A percentile compares a stretch with the other conserved stretches of the same genome.
These are phyloP conservation scores for Nicotiana knightiana DNA, from an alignment of 257 asterid genomes.

Conservation along the genomic window DNA sequence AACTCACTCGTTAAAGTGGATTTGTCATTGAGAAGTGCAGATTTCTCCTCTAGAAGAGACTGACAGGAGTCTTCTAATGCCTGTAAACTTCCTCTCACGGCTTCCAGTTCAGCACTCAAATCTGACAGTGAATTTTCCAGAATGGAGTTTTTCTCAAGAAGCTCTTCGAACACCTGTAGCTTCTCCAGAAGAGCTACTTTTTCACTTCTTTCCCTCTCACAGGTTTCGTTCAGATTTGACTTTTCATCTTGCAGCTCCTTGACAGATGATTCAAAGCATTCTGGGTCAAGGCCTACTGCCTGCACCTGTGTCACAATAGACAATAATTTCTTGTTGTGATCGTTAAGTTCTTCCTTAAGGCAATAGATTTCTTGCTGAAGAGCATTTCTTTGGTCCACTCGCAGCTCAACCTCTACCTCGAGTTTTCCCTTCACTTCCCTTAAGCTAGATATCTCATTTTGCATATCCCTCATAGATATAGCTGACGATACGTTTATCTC, in stretches of 20 bases:
- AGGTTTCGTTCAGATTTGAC: slow-evolving; percentile 44
- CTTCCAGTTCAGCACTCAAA: slow-evolving; percentile 73
- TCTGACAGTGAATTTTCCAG: slow-evolving; percentile 80
- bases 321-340: slow-evolving; percentile 46
- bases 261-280: slow-evolving; percentile 52
- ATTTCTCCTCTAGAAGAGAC: slow-evolving; percentile 60
- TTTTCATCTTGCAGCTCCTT: slow-evolving; percentile 58
- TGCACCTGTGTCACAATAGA: slow-evolving; percentile 58
- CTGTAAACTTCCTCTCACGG: slow-evolving; percentile 59
- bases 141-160: slow-evolving; percentile 72
- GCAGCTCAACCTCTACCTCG: slow-evolving; percentile 82
- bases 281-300: slow-evolving; percentile 59
- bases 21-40: slow-evolving; percentile 61
- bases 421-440: slow-evolving; percentile 60
- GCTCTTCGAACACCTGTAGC: slow-evolving; percentile 64
- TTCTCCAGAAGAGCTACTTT: slow-evolving; percentile 63
- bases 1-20: slow-evolving; percentile 42
- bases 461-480: slow-evolving; percentile 56
- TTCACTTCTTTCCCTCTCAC: slow-evolving; percentile 51
- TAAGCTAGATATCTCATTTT: slow-evolving; percentile 57
- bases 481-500: slow-evolving; percentile 59
- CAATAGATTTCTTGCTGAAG: slow-evolving; percentile 94
- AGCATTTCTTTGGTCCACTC: slow-evolving; percentile 82
- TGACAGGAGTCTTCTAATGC: slow-evolving; percentile 59
- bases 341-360: slow-evolving; percentile 80